Evolutionary conservation across 306 rosid species (phyloP), one percentile per base, ranked within the genome.

Genomic region (Hippophae rhamnoides): DNA sequence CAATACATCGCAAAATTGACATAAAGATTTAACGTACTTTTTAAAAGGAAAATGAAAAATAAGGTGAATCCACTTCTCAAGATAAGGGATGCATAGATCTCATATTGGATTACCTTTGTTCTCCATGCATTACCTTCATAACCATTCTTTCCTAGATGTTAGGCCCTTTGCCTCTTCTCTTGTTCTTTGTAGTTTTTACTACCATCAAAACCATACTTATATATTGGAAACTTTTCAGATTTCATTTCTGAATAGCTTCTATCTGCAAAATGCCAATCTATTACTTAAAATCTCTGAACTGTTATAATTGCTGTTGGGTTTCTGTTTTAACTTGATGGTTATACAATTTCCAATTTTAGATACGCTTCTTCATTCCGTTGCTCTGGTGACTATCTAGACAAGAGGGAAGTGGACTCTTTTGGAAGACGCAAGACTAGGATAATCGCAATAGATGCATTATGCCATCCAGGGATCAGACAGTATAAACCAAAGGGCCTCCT

Each of bases 371-470:
- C 89, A 13, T 90, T 90, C 67, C 81, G 81, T 68, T 90, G 85
- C 75, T 62, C 80, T 58, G 95, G 96, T 74, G 88, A 74, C 58
- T 76, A 81, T 61, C 71, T 78, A 77, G 98, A 87, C 78, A 69
- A 41, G 60, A 83, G 61, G 66, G 92, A 74, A 8, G 31, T 62
- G 53, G 95, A 87, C 62, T 60, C 66, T 58, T 61, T 74, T 68
- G 86, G 89, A 70, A 85, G 98, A 73, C 86, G 73, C 65, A 90
- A 81, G 74, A 83, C 95, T 69, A 75, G 74, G 67, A 83, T 90
- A 58, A 62, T 80, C 70, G 98, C 98, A 62, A 83, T 87, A 45
- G 96, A 90, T 74, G 98, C 98, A 9, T 78, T 85, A 75, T 83
- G 84, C 79, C 64, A 76, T 69, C 96, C 95, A 18, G 79, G 79